Evolutionary conservation across 176 grass and related monocot species (phyloP).

Genomic region (Oryza meyeriana): DNA sequence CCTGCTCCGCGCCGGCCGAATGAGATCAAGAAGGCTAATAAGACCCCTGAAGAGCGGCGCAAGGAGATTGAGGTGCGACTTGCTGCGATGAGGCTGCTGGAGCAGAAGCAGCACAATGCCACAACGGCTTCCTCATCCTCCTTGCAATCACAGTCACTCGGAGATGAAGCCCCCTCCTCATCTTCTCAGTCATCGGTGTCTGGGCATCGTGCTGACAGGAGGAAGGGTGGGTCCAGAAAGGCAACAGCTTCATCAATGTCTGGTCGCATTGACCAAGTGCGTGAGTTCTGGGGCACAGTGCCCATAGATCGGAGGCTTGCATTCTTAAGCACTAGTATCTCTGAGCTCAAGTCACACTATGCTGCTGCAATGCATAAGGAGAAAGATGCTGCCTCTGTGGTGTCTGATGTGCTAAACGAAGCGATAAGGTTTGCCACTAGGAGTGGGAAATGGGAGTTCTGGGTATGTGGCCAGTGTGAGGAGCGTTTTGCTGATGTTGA

Average conservation of each 20-base stretch:
- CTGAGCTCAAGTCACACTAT: conserved; percentile 61
- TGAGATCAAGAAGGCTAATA: conserved; percentile 90
- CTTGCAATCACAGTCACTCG: conserved; percentile 5
- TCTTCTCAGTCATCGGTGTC: conserved; percentile 36
- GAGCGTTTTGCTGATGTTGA: conserved; percentile 45
- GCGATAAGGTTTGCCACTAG: conserved; percentile 40
- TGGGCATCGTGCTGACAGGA: conserved; percentile 47
- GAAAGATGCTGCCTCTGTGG: conserved; percentile 27
- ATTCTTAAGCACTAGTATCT: conserved; percentile 55
- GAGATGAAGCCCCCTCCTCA: conserved; percentile 59
- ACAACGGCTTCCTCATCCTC: background rate
- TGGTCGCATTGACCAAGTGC: conserved; percentile 64
- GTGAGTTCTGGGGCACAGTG: conserved; percentile 63
- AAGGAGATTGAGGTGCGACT: conserved; percentile 94
- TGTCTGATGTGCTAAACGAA: conserved; percentile 46
- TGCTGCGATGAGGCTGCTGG: conserved; percentile 57
- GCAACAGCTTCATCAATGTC: conserved; percentile 13
- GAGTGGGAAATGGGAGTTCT: conserved; percentile 65
- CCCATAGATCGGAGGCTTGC: conserved; percentile 36
- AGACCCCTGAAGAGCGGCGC: conserved; percentile 81
- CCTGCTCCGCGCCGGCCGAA: conserved; percentile 61
- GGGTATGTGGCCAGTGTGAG: conserved; percentile 56
- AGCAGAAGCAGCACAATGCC: conserved; percentile 58
- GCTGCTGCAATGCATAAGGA: conserved; percentile 37
- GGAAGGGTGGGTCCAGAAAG: conserved; percentile 58